Base-by-base conservation (phyloP, 129 eudicot genomes). In the Tanacetum coccineum region DNA sequence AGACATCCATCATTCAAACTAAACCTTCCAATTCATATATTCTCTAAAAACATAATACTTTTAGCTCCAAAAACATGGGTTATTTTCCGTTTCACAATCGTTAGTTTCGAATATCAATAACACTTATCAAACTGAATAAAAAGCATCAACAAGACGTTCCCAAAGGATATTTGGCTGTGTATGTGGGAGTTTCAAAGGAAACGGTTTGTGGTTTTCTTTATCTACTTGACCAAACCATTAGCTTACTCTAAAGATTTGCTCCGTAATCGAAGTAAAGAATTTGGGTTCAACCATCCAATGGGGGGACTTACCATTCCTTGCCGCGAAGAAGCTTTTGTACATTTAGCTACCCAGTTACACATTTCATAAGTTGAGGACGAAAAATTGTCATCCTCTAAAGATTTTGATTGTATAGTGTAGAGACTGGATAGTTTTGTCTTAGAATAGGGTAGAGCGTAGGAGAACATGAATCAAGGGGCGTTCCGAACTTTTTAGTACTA, bases 221-320 rank as follows among this genome's bases (percentile, higher is more conserved):
- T 68, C 81, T 83, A 75, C 78, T 65, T 83, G 55, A 58, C 73
- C 49, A 80, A 76, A n/a, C 85, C 88, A 0, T 60, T 70, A 36
- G n/a, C n/a, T 83, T 83, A 52, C 88, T 83, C 58, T 85, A 76
- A 76, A 48, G 80, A 73, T 58, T 59, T 83, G 77, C 21, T 79
- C 19, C 73, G 62, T 44, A 63, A 21, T 79, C 84, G 0, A 76
- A 73, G 48, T n/a, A 85, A 83, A 70, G 88, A 83, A 54, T 80
- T 53, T n/a, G 78, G 81, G 12, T 83, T 80, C 32, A 20, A 72
- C 58, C 74, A 83, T 65, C 75, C 78, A 0, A 83, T 40, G 67
- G 88, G 87, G 19, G 81, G 84, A 42, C 77, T 80, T 20, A 80
- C 80, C 1, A 83, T 83, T 20, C 82, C 88, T 2, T 80, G 84